Base-by-base conservation (phyloP, 768 basidiomycete genomes). In the Strobilomyces dryophilus region DNA sequence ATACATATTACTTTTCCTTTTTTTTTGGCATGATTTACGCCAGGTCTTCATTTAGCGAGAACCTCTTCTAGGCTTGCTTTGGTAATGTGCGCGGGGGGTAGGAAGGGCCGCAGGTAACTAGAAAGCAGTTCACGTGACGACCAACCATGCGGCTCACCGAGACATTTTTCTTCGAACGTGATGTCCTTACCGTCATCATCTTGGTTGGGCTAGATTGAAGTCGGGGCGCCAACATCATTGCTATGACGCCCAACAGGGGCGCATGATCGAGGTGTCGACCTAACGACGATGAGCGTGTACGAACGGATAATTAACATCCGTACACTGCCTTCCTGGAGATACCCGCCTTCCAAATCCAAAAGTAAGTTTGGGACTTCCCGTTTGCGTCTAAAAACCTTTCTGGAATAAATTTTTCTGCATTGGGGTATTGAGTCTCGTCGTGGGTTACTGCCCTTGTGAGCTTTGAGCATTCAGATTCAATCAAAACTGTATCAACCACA, bases 161-260 rank as follows among this genome's bases (percentile, higher is more conserved):
- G 50, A n/a, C 6, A 56, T 36, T 43, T 31, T 6, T 15, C 41
- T 47, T 47, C 49, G n/a, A 59, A 58, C 12, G 7, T 14, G 31
- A 58, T 21, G 2, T 53, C 57, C 6, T 40, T 47, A 2, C 45
- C 57, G 18, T 50, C 47, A 3, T n/a, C 43, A 21, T 55, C 53
- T n/a, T n/a, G n/a, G n/a, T 24, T 60, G 51, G 15, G 62, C 49
- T 21, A 21, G 45, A 26, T 50, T 37, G 48, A 64, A 61, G 9
- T 61, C 54, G 8, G 64, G 45, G 17, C 18, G 62, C 62, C 6
- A 63, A 46, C 62, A 61, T 61, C 32, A 53, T 61, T 21, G n/a
- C 61, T 5, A 61, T 55, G 2, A 35, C 51, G 24, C 18, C 43
- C 59, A 59, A 61, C 1, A 45, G 0, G 21, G 59, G 53, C 8